These are phyloP conservation scores for Prunus padus DNA, from an alignment of 306 rosid species.

Conservation along the genomic window DNA sequence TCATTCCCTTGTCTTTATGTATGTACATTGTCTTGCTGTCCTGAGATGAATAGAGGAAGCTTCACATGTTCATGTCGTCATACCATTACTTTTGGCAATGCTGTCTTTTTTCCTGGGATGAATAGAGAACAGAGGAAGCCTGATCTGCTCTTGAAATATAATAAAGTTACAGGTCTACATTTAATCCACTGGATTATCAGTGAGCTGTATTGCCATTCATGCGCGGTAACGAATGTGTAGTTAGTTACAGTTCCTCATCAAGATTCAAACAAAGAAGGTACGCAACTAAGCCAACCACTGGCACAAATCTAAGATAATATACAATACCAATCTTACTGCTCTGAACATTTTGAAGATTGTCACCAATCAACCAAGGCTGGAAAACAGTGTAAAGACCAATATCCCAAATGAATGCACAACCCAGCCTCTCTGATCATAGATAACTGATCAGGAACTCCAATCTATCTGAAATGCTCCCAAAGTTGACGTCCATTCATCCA, in stretches of 20 bases:
- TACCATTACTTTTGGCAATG: neutral
- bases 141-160: neutral
- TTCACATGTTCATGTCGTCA: neutral
- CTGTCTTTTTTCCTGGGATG: neutral
- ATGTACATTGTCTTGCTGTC: neutral
- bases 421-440: conserved; percentile 84
- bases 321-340: conserved; percentile 49
- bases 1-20: conserved; percentile 2
- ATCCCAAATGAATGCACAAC: conserved; percentile 96
- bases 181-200: neutral
- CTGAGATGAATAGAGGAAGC: neutral
- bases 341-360: conserved; percentile 69
- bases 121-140: neutral
- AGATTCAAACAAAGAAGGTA: conserved; percentile 70
- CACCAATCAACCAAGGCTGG: conserved; percentile 92
- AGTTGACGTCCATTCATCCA: conserved; percentile 63
- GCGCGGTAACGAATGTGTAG: neutral
- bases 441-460: conserved; percentile 67
- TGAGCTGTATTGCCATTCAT: neutral
- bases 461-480: conserved; percentile 70
- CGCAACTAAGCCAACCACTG: conserved; percentile 69
- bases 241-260: conserved; percentile 35
- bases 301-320: conserved; percentile 67
- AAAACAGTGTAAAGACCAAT: conserved; percentile 68
- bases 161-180: neutral